A percentile compares a stretch with the other conserved stretches of the same genome.
phyloP scores from a whole-genome alignment of 1,284 basidiomycete species.

The Rhodotorula sp. region DNA sequence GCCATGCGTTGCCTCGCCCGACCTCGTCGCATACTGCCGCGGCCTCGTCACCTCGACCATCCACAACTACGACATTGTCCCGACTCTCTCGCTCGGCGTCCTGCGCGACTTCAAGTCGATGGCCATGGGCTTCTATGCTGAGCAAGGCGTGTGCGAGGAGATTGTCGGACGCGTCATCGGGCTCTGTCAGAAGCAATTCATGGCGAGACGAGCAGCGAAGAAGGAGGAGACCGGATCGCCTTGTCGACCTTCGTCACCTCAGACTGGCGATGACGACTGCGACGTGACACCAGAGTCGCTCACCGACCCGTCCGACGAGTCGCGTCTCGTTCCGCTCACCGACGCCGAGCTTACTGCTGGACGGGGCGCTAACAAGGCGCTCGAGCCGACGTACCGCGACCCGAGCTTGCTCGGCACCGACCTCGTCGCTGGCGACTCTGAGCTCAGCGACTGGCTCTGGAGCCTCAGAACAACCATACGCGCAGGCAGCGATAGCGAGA shows the following conservation, averaged over 20 bases:
- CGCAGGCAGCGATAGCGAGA: slow-evolving; percentile 52
- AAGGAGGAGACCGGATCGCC: not conserved
- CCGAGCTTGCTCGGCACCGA: slow-evolving; percentile 37
- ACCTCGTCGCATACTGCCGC: slow-evolving; percentile 51
- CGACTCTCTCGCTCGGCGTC: slow-evolving; percentile 52
- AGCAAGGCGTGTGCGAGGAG: slow-evolving; percentile 52
- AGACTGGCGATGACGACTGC: not conserved
- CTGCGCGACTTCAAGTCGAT: slow-evolving; percentile 55
- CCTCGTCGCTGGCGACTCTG: slow-evolving; percentile 32
- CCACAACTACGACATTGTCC: slow-evolving; percentile 51
- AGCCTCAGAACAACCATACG: slow-evolving; percentile 51
- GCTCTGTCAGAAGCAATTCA: slow-evolving; percentile 42
- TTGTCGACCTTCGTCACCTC: not conserved
- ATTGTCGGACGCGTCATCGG: slow-evolving; percentile 53
- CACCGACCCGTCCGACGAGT: slow-evolving; percentile 27
- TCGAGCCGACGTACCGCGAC: slow-evolving; percentile 43
- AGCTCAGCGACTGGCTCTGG: slow-evolving; percentile 51
- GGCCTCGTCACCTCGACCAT: slow-evolving; percentile 54
- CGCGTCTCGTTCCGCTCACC: slow-evolving; percentile 25
- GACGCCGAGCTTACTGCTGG: slow-evolving; percentile 29
- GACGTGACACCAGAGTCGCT: slow-evolving; percentile 1
- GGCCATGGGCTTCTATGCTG: slow-evolving; percentile 51
- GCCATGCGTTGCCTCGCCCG: slow-evolving; percentile 52
- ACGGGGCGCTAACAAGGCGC: slow-evolving; percentile 39
- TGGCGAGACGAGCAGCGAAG: slow-evolving; percentile 17